Evolutionary conservation across 116 monocot genomes (phyloP).

Genomic region (Iris pallida): DNA sequence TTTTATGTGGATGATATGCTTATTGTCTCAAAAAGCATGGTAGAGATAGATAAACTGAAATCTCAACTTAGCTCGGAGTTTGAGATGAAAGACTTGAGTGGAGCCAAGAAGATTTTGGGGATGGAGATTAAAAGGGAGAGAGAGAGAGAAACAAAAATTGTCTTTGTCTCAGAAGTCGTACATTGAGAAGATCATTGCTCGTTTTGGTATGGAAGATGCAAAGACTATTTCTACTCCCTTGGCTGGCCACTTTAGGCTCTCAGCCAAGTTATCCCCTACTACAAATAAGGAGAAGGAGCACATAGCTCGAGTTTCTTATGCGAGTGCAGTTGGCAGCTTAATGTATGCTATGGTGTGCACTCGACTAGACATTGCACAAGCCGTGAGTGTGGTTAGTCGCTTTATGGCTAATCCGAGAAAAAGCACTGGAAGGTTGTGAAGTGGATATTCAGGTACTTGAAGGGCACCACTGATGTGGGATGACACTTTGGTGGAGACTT

Average conservation of each 20-base stretch:
- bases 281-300: background rate
- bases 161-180: background rate
- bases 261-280: background rate
- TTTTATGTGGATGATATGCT: background rate
- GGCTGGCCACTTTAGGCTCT: background rate
- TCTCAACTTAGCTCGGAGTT: background rate
- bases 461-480: background rate
- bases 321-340: background rate
- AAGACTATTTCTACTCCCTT: background rate
- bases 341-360: background rate
- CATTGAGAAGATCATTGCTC: background rate
- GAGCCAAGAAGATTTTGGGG: background rate
- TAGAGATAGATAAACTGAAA: background rate
- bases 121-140: background rate
- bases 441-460: background rate
- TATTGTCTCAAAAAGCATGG: background rate
- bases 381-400: background rate
- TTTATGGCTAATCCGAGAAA: background rate
- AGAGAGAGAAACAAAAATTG: background rate
- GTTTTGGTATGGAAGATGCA: background rate
- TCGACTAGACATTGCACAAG: background rate
- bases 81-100: background rate
- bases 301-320: background rate
- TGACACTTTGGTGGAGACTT: no score
- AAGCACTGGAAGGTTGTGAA: background rate